Evolutionary conservation across 371 early-diverging fungal species (phyloP).

Genomic region (Blakeslea trispora): DNA sequence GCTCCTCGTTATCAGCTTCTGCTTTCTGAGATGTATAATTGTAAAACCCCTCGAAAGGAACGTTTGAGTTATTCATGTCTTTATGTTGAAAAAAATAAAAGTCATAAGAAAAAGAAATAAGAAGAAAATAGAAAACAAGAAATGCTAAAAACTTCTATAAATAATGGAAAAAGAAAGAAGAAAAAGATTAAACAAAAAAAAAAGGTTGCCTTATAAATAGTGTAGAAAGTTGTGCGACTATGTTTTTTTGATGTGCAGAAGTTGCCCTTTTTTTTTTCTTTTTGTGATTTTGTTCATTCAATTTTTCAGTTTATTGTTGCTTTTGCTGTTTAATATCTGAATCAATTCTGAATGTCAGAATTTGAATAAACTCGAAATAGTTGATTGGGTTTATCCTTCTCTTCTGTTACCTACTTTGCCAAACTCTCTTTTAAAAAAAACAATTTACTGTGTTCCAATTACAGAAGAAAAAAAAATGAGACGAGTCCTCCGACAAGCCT

Average conservation of each 20-base stretch:
- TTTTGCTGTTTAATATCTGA: too few relatives aligned
- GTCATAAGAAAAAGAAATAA: neutral
- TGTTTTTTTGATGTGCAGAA: neutral
- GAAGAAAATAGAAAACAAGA: too few relatives aligned
- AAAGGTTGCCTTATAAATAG: neutral
- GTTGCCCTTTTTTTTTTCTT: neutral
- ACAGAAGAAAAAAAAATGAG: too few relatives aligned
- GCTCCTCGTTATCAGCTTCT: neutral
- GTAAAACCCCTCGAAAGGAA: neutral
- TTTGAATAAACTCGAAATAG: neutral
- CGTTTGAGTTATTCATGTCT: neutral
- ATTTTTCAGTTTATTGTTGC: neutral
- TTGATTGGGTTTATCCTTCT: neutral
- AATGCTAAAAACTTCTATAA: neutral
- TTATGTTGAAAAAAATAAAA: neutral
- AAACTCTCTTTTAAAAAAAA: neutral
- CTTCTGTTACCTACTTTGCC: neutral
- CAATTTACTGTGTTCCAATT: slow-evolving; percentile 1
- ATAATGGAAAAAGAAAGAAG: neutral
- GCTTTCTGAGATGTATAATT: neutral
- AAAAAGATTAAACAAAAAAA: neutral
- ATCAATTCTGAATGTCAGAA: neutral
- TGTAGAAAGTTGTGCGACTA: neutral
- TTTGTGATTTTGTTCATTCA: neutral
- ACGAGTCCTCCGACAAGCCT: neutral